Evolutionary conservation across 192 early-diverging fungal species (phyloP).

Genomic region (Neocallimastix lanati): DNA sequence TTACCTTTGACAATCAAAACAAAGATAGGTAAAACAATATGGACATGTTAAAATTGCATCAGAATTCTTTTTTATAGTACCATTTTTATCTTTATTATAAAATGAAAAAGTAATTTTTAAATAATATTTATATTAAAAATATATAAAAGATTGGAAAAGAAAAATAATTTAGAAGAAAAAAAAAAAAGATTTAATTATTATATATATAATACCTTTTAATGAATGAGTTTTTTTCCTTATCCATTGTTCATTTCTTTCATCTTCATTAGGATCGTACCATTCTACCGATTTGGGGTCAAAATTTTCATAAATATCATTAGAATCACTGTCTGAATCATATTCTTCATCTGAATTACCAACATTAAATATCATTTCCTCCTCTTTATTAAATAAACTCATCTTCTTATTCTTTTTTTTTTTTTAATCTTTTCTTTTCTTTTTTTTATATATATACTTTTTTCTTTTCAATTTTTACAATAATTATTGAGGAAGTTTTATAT

Average conservation of each 20-base stretch:
- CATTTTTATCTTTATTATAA: no score
- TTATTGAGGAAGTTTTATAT: no score
- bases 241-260: not conserved
- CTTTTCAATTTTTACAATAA: no score
- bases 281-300: not conserved
- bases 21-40: not conserved
- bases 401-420: no score
- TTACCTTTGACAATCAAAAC: not conserved
- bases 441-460: no score
- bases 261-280: not conserved
- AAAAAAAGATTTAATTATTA: no score
- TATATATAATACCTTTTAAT: not conserved
- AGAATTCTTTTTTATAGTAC: not conserved
- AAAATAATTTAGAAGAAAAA: no score
- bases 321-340: not conserved
- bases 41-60: not conserved
- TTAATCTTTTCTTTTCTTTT: no score
- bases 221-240: not conserved
- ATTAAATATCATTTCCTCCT: not conserved
- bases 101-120: no score
- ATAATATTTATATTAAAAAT: no score
- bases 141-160: no score
- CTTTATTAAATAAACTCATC: not conserved
- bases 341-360: not conserved
- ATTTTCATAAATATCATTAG: not conserved